Evolutionary conservation across 164 flowering plant species (phyloP).

Genomic region (Cinnamomum micranthum): DNA sequence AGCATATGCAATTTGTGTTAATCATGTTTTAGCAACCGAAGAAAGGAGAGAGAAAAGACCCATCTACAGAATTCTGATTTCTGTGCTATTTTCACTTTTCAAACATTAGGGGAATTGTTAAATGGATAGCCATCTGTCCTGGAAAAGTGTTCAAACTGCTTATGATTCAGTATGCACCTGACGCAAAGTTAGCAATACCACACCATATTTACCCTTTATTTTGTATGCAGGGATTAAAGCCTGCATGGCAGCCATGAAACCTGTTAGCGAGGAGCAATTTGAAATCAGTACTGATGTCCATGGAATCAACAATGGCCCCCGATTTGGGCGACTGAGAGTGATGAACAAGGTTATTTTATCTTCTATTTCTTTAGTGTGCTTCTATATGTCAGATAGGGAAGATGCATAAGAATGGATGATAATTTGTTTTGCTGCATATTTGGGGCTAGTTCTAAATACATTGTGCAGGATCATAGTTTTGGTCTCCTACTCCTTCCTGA

Average conservation of each 20-base stretch:
- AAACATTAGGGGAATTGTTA: not conserved
- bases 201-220: not conserved
- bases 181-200: not conserved
- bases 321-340: constrained; percentile 62
- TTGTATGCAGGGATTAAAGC: constrained; percentile 75
- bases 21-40: not conserved
- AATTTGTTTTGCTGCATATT: not conserved
- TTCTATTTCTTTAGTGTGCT: not conserved
- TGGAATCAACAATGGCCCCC: constrained; percentile 73
- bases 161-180: not conserved
- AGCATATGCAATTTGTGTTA: not conserved
- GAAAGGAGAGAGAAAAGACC: too few relatives aligned
- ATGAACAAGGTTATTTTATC: constrained; percentile 49
- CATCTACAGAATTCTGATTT: too few relatives aligned
- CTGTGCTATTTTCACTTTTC: not conserved
- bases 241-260: constrained; percentile 54
- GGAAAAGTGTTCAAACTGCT: not conserved
- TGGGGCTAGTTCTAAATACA: not conserved
- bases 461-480: too few relatives aligned
- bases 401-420: not conserved
- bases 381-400: not conserved
- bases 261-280: constrained; percentile 61
- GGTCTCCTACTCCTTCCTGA: too few relatives aligned
- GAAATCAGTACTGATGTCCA: constrained; percentile 68
- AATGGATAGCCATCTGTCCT: not conserved